Conservation (phyloP, 352 stramenopile species). For the Pythium coloratum region DNA sequence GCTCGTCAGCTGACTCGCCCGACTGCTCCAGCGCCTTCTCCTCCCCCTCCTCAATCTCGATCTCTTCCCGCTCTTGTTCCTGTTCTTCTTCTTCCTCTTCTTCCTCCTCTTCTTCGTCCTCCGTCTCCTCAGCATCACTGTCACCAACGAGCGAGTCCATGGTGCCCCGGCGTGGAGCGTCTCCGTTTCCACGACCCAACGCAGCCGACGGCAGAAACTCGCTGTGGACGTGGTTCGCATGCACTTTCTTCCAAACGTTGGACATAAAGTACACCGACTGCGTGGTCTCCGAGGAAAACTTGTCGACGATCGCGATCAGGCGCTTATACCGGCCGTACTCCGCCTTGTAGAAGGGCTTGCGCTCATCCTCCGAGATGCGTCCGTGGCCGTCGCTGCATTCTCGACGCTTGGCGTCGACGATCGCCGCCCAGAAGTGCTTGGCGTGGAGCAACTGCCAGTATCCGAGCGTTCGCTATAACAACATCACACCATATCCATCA, state of each 20-base stretch:
- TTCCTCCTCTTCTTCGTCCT: slow-evolving; percentile 17
- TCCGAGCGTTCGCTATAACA: slow-evolving; percentile 54
- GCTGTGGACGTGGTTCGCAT: slow-evolving; percentile 39
- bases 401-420: slow-evolving; percentile 66
- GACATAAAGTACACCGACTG: slow-evolving; percentile 35
- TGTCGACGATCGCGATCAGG: slow-evolving; percentile 60
- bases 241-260: slow-evolving; percentile 74
- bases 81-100: slow-evolving; percentile 39
- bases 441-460: slow-evolving; percentile 84
- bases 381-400: slow-evolving; percentile 40
- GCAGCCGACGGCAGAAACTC: slow-evolving; percentile 42
- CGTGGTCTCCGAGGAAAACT: slow-evolving; percentile 58
- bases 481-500: neutral
- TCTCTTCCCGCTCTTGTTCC: slow-evolving; percentile 35
- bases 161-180: slow-evolving; percentile 41
- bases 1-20: slow-evolving; percentile 25
- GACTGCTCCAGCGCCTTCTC: slow-evolving; percentile 1
- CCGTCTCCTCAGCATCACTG: slow-evolving; percentile 37
- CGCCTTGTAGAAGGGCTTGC: slow-evolving; percentile 49
- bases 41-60: slow-evolving; percentile 26
- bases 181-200: neutral
- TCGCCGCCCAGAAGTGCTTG: slow-evolving; percentile 77
- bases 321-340: slow-evolving; percentile 82
- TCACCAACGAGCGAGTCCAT: slow-evolving; percentile 66
- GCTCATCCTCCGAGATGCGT: slow-evolving; percentile 42